phyloP scores from a whole-genome alignment of 805 yeast genomes.

The Blastobotrys chiropterorum region DNA sequence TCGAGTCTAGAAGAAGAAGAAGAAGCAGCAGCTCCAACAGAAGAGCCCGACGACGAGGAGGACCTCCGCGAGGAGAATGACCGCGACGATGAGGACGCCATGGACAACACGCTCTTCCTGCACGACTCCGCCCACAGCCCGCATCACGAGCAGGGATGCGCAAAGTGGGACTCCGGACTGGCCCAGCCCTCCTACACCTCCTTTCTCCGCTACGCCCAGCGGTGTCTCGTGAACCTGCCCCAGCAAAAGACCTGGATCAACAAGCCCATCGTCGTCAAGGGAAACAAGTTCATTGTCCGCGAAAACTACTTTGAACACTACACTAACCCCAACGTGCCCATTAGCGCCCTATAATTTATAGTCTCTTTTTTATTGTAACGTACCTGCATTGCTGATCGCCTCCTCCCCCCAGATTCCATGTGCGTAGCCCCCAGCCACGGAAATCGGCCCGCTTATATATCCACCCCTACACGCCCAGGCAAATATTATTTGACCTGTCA shows the following conservation, averaged over 20 bases:
- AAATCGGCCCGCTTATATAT: too few relatives aligned
- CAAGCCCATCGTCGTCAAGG: slow-evolving; percentile 19
- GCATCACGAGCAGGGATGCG: too few relatives aligned
- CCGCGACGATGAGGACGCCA: slow-evolving; percentile 11
- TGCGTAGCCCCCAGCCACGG: too few relatives aligned
- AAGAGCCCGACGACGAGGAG: too few relatives aligned
- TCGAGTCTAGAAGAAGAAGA: slow-evolving; percentile 5
- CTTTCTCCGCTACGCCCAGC: slow-evolving; percentile 19
- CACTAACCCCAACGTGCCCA: neutral
- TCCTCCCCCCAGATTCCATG: too few relatives aligned
- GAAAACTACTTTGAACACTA: slow-evolving; percentile 9
- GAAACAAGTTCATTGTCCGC: slow-evolving; percentile 18
- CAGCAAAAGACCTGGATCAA: slow-evolving; percentile 21
- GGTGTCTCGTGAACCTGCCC: slow-evolving; percentile 21
- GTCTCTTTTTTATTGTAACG: too few relatives aligned
- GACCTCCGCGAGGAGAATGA: slow-evolving; percentile 4
- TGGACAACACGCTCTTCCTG: neutral
- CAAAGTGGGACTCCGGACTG: neutral
- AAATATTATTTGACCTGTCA: too few relatives aligned
- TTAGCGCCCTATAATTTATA: neutral
- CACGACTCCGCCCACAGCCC: too few relatives aligned
- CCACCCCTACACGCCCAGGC: too few relatives aligned
- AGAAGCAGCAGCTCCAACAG: too few relatives aligned
- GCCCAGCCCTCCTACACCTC: slow-evolving; percentile 4
- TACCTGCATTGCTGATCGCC: too few relatives aligned